A percentile compares a stretch with the other conserved stretches of the same genome.
Evolutionary conservation across 164 flowering plant genomes (phyloP).

Genomic region (Tinospora cordifolia): DNA sequence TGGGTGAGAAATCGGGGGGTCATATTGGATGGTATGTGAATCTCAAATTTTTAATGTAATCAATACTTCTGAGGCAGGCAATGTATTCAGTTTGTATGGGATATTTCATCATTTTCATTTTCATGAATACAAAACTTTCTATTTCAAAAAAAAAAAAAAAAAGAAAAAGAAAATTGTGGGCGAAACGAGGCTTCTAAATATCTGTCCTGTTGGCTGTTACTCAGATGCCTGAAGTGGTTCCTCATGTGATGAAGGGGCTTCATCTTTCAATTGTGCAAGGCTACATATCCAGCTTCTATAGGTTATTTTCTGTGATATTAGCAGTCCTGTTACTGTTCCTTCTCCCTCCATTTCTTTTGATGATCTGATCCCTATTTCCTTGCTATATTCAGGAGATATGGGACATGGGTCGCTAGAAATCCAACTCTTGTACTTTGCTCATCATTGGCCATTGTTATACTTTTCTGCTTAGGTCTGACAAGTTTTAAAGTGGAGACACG

Average conservation of each 20-base stretch:
- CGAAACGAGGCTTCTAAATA: neutral
- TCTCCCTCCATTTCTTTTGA: conserved; percentile 1
- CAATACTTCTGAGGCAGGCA: no score
- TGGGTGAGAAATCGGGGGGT: no score
- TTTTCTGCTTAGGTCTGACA: conserved; percentile 79
- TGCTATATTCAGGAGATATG: conserved; percentile 66
- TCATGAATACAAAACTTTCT: no score
- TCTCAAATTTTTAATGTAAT: no score
- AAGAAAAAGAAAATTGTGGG: no score
- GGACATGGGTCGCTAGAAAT: conserved; percentile 82
- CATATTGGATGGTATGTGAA: no score
- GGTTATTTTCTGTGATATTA: conserved; percentile 35
- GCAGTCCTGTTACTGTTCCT: neutral
- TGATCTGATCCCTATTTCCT: neutral
- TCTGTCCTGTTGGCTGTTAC: conserved; percentile 5
- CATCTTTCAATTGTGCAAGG: conserved; percentile 79
- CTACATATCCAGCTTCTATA: conserved; percentile 71
- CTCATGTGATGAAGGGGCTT: conserved; percentile 36
- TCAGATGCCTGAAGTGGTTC: conserved; percentile 57
- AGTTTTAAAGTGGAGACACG: conserved; percentile 90
- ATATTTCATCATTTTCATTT: no score
- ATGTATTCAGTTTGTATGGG: no score
- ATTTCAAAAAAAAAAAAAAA: no score
- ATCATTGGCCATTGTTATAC: conserved; percentile 60
- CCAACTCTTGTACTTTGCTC: conserved; percentile 67